These are phyloP conservation scores for Fusarium beomiforme DNA, from an alignment of 2,329 filamentous ascomycete genomes.

Conservation along the genomic window DNA sequence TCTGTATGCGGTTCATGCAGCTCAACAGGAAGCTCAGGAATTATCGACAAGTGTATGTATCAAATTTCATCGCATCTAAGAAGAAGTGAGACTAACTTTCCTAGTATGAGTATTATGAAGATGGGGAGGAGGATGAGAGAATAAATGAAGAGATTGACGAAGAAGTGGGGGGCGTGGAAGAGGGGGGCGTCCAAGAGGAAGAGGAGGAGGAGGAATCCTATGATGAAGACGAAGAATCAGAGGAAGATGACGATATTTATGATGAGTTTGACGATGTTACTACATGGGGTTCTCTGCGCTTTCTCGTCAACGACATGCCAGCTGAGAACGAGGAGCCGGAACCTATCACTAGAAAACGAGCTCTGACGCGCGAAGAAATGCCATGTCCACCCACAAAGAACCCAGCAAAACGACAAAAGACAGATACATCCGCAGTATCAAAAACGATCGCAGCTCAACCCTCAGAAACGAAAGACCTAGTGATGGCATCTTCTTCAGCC, in stretches of 20 bases:
- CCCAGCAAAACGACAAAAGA: constrained; percentile 26
- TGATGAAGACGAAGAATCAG: constrained; percentile 11
- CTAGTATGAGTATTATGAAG: constrained; percentile 34
- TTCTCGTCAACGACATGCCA: constrained; percentile 6
- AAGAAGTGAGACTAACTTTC: constrained; percentile 6
- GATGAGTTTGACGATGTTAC: constrained; percentile 9
- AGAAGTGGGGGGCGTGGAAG: not conserved
- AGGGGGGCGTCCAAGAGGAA: not conserved
- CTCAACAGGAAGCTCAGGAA: not conserved
- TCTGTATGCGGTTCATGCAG: constrained; percentile 3
- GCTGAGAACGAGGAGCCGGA: constrained; percentile 16
- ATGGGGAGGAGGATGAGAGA: constrained; percentile 5
- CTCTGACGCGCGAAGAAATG: constrained; percentile 18
- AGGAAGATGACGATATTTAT: not conserved
- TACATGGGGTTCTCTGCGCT: constrained; percentile 12
- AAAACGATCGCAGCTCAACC: not conserved
- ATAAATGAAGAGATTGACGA: not conserved
- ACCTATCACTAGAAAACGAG: constrained; percentile 19
- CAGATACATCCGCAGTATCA: constrained; percentile 4
- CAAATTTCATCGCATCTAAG: not conserved
- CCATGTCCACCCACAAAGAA: constrained; percentile 1
- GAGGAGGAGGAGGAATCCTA: constrained; percentile 7
- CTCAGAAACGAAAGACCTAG: not conserved
- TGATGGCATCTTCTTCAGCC: not conserved
- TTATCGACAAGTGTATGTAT: constrained; percentile 23